A percentile compares a stretch with the other conserved stretches of the same genome.
Conservation (phyloP, 2,329 filamentous ascomycete species). For the Sporothrix variecibatus region DNA sequence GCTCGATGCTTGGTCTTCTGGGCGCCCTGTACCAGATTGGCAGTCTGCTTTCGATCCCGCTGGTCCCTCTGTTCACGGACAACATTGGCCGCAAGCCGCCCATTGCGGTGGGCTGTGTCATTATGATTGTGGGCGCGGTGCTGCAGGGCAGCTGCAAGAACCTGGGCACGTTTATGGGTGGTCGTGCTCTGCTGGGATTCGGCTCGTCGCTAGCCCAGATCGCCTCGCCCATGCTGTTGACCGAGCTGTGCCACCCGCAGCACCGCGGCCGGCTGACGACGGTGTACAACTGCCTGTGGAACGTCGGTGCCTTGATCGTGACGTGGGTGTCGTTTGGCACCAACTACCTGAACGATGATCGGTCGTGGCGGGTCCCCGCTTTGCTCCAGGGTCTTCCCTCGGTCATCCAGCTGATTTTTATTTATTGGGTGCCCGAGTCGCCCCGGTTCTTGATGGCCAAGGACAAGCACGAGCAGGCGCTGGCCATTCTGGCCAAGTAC, state of each 20-base stretch:
- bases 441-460: slow-evolving; percentile 66
- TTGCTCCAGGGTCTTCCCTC: slow-evolving; percentile 38
- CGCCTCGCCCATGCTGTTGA: slow-evolving; percentile 63
- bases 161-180: slow-evolving; percentile 53
- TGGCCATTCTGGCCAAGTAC: slow-evolving; percentile 60
- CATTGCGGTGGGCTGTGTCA: background rate
- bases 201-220: slow-evolving; percentile 67
- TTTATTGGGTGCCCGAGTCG: slow-evolving; percentile 69
- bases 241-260: slow-evolving; percentile 68
- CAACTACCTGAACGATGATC: slow-evolving; percentile 23
- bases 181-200: slow-evolving; percentile 66
- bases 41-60: background rate
- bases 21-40: slow-evolving; percentile 11
- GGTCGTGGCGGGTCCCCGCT: background rate
- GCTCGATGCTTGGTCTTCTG: background rate
- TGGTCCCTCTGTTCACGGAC: background rate
- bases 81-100: background rate
- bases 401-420: slow-evolving; percentile 62
- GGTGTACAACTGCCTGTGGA: slow-evolving; percentile 70
- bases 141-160: slow-evolving; percentile 56
- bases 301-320: slow-evolving; percentile 41
- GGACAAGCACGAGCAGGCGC: slow-evolving; percentile 59
- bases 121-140: slow-evolving; percentile 38
- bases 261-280: slow-evolving; percentile 66
- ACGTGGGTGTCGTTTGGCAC: slow-evolving; percentile 31